Evolutionary conservation across 352 stramenopile species (phyloP), one percentile per base, ranked within the genome.

Genomic region (Globisporangium iwayamae): DNA sequence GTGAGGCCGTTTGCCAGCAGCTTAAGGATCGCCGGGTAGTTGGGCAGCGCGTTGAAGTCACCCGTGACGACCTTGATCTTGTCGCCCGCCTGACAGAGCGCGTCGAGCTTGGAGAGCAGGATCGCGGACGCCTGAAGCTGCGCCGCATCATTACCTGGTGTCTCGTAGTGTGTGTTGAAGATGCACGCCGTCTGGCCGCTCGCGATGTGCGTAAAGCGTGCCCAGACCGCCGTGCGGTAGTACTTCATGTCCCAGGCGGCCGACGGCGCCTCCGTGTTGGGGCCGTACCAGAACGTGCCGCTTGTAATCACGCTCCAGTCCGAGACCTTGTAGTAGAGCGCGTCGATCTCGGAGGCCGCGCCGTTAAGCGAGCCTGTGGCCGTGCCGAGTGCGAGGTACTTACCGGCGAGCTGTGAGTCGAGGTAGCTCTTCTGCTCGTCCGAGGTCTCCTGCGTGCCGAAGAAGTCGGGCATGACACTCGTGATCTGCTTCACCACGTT

Each of bases 141-240:
- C 13, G 82, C 82, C 47, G 86, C 73, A 36, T 91, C 74, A 20
- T 91, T 90, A 5, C 85, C 85, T 18, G 80, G 83, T 2, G 81
- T 94, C 70, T 94, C 85, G 65, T 89, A 94, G 74, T 92, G 85
- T 51, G 85, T 92, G 69, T 94, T 94, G 34, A 92, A 58, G 16
- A 94, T 67, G 36, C 85, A 94, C 1, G 89, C 81, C 0, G 78
- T 90, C 14, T 80, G 66, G 16, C 81, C 79, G 1, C 74, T 85
- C n/a, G 59, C 61, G 53, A 78, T 79, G 66, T 92, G 81, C 62
- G 91, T 56, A 71, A 94, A 94, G 51, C 85, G 85, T 4, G 76
- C 85, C 70, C 76, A 90, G 18, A 87, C 77, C 47, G 70, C 82
- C 22, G 81, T 89, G 14, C 85, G 83, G 65, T 90, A 90, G 67